Evolutionary conservation across 176 grass and related monocot genomes (phyloP).

Genomic region (Coix lacrymajobi): DNA sequence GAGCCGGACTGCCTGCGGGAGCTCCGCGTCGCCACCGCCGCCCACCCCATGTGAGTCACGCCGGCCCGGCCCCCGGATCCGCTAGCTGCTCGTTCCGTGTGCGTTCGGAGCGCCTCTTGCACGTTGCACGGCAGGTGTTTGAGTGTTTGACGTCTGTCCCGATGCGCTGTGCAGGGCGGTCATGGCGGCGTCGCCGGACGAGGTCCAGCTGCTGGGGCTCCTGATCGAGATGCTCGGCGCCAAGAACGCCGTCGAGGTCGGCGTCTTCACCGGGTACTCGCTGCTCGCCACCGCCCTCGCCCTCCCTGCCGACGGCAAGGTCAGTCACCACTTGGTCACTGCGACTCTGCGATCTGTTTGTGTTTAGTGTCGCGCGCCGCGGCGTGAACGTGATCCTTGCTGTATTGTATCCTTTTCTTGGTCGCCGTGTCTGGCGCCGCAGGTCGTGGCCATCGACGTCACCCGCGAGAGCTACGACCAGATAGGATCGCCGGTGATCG

Average conservation of each 20-base stretch:
- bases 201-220: slow-evolving; percentile 56
- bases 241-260: slow-evolving; percentile 64
- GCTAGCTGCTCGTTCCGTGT: neutral
- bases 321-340: neutral
- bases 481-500: slow-evolving; percentile 51
- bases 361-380: neutral
- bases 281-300: slow-evolving; percentile 66
- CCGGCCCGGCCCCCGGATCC: neutral
- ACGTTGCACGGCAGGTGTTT: neutral
- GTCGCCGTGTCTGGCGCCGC: neutral
- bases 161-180: neutral
- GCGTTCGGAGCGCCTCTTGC: neutral
- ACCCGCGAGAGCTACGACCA: slow-evolving; percentile 47
- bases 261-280: slow-evolving; percentile 76
- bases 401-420: neutral
- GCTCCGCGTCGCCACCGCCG: slow-evolving; percentile 55
- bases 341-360: neutral
- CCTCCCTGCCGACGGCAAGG: slow-evolving; percentile 51
- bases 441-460: slow-evolving; percentile 66
- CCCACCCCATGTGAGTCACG: slow-evolving; percentile 32
- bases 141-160: slow-evolving; percentile 28
- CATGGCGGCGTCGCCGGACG: slow-evolving; percentile 57
- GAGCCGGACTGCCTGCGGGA: slow-evolving; percentile 64
- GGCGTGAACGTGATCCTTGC: neutral
- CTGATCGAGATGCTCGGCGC: slow-evolving; percentile 61